phyloP scores from a whole-genome alignment of 2,329 filamentous ascomycete genomes.

The Penicillium sp. region DNA sequence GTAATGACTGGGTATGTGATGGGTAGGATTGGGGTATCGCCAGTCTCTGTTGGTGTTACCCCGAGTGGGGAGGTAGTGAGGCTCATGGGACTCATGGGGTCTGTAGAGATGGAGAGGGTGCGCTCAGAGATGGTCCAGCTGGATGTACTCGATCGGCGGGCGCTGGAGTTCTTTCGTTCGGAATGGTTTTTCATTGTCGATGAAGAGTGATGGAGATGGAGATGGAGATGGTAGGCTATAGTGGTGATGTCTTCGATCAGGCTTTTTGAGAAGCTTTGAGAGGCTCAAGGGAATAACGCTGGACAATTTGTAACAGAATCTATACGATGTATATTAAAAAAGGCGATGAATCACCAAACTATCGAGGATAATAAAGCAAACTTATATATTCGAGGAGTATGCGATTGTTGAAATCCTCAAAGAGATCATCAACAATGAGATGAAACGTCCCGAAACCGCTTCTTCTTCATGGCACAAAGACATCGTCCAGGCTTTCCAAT shows the following conservation, averaged over 20 bases:
- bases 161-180: neutral
- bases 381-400: constrained; percentile 12
- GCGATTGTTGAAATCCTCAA: constrained; percentile 8
- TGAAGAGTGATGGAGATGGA: neutral
- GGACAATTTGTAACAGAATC: neutral
- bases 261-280: neutral
- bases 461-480: constrained; percentile 4
- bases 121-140: neutral
- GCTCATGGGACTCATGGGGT: neutral
- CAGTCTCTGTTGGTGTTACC: neutral
- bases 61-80: neutral
- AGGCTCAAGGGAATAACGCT: neutral
- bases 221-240: neutral
- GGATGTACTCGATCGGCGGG: neutral
- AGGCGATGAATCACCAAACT: neutral
- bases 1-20: neutral
- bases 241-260: neutral
- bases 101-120: neutral
- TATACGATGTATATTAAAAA: neutral
- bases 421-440: constrained; percentile 14
- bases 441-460: constrained; percentile 15
- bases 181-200: neutral
- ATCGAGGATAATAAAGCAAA: neutral
- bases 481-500: neutral
- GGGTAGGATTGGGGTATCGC: neutral